Base-by-base conservation (phyloP, 2,329 filamentous ascomycete species). In the Monosporascus sp. region DNA sequence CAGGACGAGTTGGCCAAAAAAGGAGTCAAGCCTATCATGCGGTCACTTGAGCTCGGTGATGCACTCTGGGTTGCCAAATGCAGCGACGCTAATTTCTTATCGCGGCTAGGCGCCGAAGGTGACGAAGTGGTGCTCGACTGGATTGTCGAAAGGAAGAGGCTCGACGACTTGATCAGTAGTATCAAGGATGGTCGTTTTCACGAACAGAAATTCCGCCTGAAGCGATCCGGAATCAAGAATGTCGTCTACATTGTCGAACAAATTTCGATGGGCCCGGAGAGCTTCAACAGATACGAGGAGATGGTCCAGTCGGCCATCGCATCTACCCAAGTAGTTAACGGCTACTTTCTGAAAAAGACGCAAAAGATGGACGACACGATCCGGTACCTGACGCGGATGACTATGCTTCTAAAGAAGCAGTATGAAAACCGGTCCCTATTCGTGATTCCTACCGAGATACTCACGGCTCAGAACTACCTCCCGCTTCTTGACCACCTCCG, bases 141-240 rank as follows among this genome's bases (percentile, higher is more conserved):
- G 77, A 89, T 94, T 45, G 80, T 91, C 1, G 89, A 94, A 70
- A 80, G 89, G 55, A 94, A 94, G 66, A 79, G 89, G 8, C 78
- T 92, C 0, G 89, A 93, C 63, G 89, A 94, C 66, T 72, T 94
- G 47, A 79, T 93, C n/a, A 74, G 79, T 49, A 91, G 87, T 56
- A 90, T 94, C 70, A 90, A 88, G 67, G 89, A 93, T 57, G 88
- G 88, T 1, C 83, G 89, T 2, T 93, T 91, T 61, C 86, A 87
- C 60, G 89, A 94, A 66, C 89, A 94, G 65, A 93, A 94, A 65
- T 93, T 91, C 65, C 85, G 89, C 1, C 76, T 93, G 11, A 80
- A 81, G 51, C 83, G 83, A 49, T 89, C 83, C 0, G 89, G 89
- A 0, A 76, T 90, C n/a, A 82, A 81, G 53, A 88, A 91, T 60